Evolutionary conservation across 352 stramenopile genomes (phyloP).

Genomic region (Thalassiosira exigua): DNA sequence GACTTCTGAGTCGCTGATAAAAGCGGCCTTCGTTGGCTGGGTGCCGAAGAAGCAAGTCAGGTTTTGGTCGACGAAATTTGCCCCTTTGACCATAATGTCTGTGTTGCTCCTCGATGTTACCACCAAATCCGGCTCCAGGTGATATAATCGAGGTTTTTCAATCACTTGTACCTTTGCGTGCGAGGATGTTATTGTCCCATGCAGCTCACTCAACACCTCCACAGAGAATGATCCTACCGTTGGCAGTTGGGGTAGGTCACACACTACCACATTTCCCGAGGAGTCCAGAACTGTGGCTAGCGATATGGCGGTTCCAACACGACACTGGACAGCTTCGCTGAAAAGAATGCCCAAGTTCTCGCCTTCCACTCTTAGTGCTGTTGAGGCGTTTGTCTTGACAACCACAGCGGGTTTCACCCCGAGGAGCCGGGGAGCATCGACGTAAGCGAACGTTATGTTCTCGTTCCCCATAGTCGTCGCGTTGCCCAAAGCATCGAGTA

Average conservation of each 20-base stretch:
- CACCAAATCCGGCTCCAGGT: constrained; percentile 35
- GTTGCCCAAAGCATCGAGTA: constrained; percentile 16
- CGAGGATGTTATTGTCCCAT: constrained; percentile 32
- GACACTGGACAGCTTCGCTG: background rate
- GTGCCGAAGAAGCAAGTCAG: constrained; percentile 40
- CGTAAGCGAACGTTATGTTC: constrained; percentile 29
- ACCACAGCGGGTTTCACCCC: constrained; percentile 25
- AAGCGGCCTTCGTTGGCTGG: constrained; percentile 25
- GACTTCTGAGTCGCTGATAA: constrained; percentile 33
- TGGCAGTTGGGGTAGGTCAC: background rate
- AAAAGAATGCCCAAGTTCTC: constrained; percentile 19
- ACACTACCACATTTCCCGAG: background rate
- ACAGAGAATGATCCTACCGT: background rate
- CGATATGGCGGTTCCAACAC: background rate
- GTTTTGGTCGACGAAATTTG: constrained; percentile 48
- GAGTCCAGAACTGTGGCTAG: background rate
- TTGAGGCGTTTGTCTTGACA: constrained; percentile 15
- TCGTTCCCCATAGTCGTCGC: constrained; percentile 14
- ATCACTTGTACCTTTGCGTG: constrained; percentile 36
- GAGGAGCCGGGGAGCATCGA: constrained; percentile 9
- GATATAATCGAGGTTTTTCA: constrained; percentile 26
- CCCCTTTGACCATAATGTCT: constrained; percentile 46
- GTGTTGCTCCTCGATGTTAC: constrained; percentile 18
- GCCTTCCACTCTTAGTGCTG: constrained; percentile 24
- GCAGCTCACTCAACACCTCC: background rate